A percentile compares a stretch with the other conserved stretches of the same genome.
Conservation (phyloP, 2,329 filamentous ascomycete species). For the Beauveria rudraprayagi region DNA sequence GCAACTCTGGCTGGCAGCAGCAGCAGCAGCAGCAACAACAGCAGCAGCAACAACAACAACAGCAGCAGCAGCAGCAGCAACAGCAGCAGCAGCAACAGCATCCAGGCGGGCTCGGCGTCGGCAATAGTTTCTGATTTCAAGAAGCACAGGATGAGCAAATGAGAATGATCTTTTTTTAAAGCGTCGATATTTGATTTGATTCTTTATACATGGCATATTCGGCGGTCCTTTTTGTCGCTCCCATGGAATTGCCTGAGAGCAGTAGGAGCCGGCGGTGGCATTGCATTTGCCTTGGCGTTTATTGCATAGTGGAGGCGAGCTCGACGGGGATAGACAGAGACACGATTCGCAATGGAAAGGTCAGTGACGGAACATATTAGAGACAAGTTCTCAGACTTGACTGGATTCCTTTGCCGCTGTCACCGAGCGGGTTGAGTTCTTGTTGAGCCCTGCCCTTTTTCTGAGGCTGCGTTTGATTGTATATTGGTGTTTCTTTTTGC, state of each 20-base stretch:
- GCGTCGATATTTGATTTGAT: slow-evolving; percentile 14
- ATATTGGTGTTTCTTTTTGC: background rate
- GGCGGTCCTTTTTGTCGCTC: background rate
- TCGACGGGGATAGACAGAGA: background rate
- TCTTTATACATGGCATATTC: slow-evolving; percentile 5
- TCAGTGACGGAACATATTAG: background rate
- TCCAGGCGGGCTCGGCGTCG: slow-evolving; percentile 42
- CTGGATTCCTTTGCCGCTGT: background rate
- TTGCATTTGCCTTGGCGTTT: slow-evolving; percentile 10
- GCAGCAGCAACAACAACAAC: background rate
- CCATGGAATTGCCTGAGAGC: background rate
- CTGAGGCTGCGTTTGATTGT: background rate
- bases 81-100: slow-evolving; percentile 25
- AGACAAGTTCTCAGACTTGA: background rate
- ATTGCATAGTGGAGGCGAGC: background rate
- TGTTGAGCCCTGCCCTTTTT: background rate
- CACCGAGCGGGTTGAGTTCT: background rate
- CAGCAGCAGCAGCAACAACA: background rate
- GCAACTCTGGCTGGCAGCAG: slow-evolving; percentile 45
- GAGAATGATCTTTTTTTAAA: background rate
- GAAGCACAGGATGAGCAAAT: background rate
- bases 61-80: slow-evolving; percentile 17
- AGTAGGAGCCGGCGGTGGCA: background rate
- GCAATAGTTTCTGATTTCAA: slow-evolving; percentile 30
- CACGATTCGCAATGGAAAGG: background rate